Base-by-base conservation (phyloP, 768 basidiomycete species). In the Amanita polypyramis region DNA sequence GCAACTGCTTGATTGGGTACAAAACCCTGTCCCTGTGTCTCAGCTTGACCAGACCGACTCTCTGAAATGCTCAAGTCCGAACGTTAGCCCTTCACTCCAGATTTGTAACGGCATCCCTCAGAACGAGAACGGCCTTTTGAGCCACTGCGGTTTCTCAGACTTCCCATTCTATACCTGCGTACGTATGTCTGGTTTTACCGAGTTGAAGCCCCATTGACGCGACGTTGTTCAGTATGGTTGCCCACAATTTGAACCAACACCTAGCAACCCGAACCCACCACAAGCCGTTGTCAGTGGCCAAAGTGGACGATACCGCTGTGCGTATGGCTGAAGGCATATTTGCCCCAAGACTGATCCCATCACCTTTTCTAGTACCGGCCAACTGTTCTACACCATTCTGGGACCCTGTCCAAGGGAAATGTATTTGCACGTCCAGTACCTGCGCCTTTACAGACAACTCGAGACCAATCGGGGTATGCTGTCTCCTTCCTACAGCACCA, bases 111-210 rank as follows among this genome's bases (percentile, higher is more conserved):
- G 87, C 32, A 78, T 90, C 15, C 79, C 81, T 1, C 62, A 63
- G 48, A 85, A 85, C 56, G 77, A 88, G 62, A 62, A 60, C 1
- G 84, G 85, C 4, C 60, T 85, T 12, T 56, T 85, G 15, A 60
- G 65, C 10, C 75, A 74, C 43, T 88, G 86, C 60, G 60, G 67
- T 3, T 88, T 88, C 65, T 49, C 73, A 0, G 84, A 85, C 58
- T 87, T 84, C 68, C 85, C 86, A 2, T 90, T 85, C 72, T 80
- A 65, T 52, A 88, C 85, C 47, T 86, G 85, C 60, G 82, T 85
- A 61, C 41, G 81, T 75, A 4, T 17, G 19, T 5, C 49, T 37
- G 5, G 20, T 39, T 30, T 32, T 32, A 21, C 17, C n/a, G 17
- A 8, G 7, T 51, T 21, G 12, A 17, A 49, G 27, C 10, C 7